Evolutionary conservation across 1,284 basidiomycete genomes (phyloP).

Genomic region (Fomitopsis betulina): DNA sequence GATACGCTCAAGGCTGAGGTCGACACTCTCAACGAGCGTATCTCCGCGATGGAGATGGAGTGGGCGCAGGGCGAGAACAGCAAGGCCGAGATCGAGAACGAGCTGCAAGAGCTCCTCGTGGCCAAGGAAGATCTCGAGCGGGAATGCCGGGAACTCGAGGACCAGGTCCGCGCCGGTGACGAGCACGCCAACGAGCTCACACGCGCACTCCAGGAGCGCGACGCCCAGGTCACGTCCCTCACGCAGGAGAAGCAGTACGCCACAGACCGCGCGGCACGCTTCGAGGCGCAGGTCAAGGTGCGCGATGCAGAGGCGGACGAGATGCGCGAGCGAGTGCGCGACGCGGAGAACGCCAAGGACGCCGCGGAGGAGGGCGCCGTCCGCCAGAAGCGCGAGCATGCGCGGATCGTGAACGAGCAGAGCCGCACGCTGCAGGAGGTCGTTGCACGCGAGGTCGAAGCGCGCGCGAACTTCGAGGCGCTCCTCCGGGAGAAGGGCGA

Average conservation of each 20-base stretch:
- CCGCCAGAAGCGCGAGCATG: conserved; percentile 49
- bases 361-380: conserved; percentile 49
- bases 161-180: conserved; percentile 43
- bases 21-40: conserved; percentile 29
- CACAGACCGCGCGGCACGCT: conserved; percentile 44
- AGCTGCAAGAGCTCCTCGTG: conserved; percentile 45
- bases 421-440: conserved; percentile 46
- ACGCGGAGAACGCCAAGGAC: conserved; percentile 43
- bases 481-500: conserved; percentile 49
- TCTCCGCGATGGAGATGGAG: conserved; percentile 45
- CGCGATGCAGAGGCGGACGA: conserved; percentile 45
- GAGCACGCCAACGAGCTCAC: conserved; percentile 44
- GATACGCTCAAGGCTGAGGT: conserved; percentile 36
- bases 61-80: conserved; percentile 52
- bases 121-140: conserved; percentile 47
- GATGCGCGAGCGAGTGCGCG: conserved; percentile 33
- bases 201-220: conserved; percentile 49
- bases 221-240: conserved; percentile 47
- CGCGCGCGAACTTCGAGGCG: conserved; percentile 42
- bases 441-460: conserved; percentile 40
- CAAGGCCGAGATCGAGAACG: conserved; percentile 47
- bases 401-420: conserved; percentile 46
- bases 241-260: conserved; percentile 54
- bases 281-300: conserved; percentile 53
- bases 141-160: conserved; percentile 44